Percentiles rank a stretch among this genome's conserved stretches.
Evolutionary conservation across 192 early-diverging fungal species (phyloP).

Genomic region (Backusella sp.): DNA sequence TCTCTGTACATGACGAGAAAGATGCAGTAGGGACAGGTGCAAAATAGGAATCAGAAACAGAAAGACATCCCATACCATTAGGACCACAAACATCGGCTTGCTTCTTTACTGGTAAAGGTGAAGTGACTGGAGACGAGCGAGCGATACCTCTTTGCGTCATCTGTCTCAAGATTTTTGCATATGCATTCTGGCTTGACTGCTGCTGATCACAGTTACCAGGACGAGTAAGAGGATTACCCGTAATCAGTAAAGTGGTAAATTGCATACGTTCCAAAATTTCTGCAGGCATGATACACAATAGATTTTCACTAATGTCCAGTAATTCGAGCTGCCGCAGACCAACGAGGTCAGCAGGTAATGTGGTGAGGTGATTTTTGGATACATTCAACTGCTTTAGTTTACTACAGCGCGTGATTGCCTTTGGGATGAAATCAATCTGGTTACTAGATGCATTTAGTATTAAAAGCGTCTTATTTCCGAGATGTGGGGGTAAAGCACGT

Average conservation of each 20-base stretch:
- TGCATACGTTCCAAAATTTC: constrained; percentile 37
- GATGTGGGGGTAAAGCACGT: constrained; percentile 33
- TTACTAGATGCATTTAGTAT: constrained; percentile 44
- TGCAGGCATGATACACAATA: constrained; percentile 35
- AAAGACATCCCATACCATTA: constrained; percentile 23
- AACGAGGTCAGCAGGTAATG: constrained; percentile 28
- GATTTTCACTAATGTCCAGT: constrained; percentile 35
- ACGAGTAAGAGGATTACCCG: constrained; percentile 51
- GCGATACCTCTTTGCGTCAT: constrained; percentile 31
- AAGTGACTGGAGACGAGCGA: neutral
- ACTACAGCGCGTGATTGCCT: constrained; percentile 38
- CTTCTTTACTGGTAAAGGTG: neutral
- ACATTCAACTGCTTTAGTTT: constrained; percentile 26
- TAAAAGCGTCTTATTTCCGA: constrained; percentile 23
- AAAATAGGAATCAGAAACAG: neutral
- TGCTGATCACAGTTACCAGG: constrained; percentile 29
- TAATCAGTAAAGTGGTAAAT: constrained; percentile 45
- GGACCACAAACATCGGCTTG: constrained; percentile 19
- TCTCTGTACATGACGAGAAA: neutral
- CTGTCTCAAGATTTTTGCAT: constrained; percentile 15
- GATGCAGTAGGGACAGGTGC: neutral
- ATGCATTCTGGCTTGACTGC: constrained; percentile 8
- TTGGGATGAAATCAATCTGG: constrained; percentile 48
- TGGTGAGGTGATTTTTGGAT: constrained; percentile 37
- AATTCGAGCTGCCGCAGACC: constrained; percentile 24